phyloP scores from a whole-genome alignment of 2,329 filamentous ascomycete species.

The Passalora sequoiae region DNA sequence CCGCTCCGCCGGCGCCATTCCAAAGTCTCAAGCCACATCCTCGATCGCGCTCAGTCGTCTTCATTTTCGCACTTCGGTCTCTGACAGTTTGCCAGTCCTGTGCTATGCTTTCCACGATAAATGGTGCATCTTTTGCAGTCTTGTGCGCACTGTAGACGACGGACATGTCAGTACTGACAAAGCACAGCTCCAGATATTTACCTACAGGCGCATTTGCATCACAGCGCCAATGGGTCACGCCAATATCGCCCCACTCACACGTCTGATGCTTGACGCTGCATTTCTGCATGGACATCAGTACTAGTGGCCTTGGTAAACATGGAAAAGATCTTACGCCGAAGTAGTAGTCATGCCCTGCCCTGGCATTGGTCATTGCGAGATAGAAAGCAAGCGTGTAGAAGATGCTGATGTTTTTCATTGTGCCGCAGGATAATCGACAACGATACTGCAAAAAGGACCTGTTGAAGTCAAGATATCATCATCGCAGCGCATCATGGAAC shows the following conservation, averaged over 20 bases:
- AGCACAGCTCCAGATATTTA: background rate
- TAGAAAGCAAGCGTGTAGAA: no score
- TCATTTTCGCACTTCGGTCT: background rate
- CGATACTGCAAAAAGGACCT: no score
- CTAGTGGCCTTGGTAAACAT: no score
- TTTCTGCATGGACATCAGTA: background rate
- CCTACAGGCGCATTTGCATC: background rate
- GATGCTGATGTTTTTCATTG: no score
- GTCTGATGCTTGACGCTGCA: constrained; percentile 1
- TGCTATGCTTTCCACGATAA: background rate
- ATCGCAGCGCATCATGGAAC: no score
- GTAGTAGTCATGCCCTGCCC: no score
- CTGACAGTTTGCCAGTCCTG: background rate
- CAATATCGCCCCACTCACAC: constrained; percentile 3
- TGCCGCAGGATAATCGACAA: no score
- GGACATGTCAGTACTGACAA: background rate
- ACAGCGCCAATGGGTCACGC: constrained; percentile 1
- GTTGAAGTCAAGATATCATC: no score
- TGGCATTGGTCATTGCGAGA: no score
- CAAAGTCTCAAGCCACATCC: background rate
- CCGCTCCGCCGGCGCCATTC: constrained; percentile 5
- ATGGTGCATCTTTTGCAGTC: constrained; percentile 1
- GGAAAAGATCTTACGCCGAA: no score
- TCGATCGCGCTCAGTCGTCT: background rate
- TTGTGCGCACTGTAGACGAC: background rate